Evolutionary conservation across 2,329 filamentous ascomycete genomes (phyloP).

Genomic region (Metarhizium humberi): DNA sequence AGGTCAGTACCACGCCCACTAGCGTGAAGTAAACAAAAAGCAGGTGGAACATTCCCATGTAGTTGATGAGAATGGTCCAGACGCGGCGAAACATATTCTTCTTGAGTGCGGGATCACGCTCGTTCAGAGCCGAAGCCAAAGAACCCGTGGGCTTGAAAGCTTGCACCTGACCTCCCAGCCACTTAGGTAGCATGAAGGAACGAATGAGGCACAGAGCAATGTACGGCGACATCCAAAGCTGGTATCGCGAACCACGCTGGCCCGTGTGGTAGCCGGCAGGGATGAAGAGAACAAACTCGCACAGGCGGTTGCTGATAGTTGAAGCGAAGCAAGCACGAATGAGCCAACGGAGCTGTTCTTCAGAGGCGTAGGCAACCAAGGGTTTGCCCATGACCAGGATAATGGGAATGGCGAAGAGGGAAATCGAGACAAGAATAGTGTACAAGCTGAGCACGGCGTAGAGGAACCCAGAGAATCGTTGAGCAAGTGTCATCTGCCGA

Average conservation of each 20-base stretch:
- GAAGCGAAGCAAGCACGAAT: constrained; percentile 45
- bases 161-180: constrained; percentile 49
- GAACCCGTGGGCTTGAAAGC: constrained; percentile 54
- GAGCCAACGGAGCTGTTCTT: constrained; percentile 47
- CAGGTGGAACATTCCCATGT: constrained; percentile 46
- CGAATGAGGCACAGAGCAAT: constrained; percentile 48
- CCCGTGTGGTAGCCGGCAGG: constrained; percentile 51
- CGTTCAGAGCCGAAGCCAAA: constrained; percentile 44
- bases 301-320: constrained; percentile 41
- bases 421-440: constrained; percentile 43
- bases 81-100: constrained; percentile 45
- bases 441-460: constrained; percentile 47
- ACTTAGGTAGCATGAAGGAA: constrained; percentile 46
- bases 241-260: constrained; percentile 44
- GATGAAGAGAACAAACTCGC: constrained; percentile 48
- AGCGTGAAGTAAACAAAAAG: constrained; percentile 44
- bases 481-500: constrained; percentile 42
- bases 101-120: constrained; percentile 42
- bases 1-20: constrained; percentile 37
- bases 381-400: constrained; percentile 47
- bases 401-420: constrained; percentile 49
- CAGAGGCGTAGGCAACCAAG: constrained; percentile 44
- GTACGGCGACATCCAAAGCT: constrained; percentile 56
- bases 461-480: constrained; percentile 50
- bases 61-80: constrained; percentile 45